Conservation (phyloP, 768 basidiomycete species). For the Kondoa subrosea region DNA sequence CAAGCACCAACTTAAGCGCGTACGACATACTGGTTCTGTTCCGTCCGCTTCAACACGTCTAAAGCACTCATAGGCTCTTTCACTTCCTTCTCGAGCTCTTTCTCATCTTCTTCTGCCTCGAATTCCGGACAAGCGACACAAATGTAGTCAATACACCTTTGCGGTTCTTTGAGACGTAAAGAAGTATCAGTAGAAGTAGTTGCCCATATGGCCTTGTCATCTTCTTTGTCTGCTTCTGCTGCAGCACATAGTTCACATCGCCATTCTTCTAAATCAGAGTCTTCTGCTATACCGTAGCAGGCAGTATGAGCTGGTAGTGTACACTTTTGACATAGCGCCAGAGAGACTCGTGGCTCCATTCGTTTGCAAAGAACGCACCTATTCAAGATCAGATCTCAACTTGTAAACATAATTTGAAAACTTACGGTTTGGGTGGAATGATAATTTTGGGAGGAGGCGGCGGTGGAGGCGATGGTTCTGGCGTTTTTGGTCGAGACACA, state of each 20-base stretch:
- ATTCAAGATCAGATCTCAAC: neutral
- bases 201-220: conserved; percentile 5
- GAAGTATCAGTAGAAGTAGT: neutral
- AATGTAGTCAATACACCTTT: neutral
- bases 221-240: neutral
- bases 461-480: neutral
- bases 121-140: conserved; percentile 23
- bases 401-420: neutral
- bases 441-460: neutral
- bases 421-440: conserved; percentile 6
- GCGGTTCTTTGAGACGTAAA: conserved; percentile 6
- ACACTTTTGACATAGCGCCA: conserved; percentile 13
- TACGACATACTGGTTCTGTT: conserved; percentile 18
- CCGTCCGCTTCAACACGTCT: conserved; percentile 25
- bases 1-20: neutral
- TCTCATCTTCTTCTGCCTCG: neutral
- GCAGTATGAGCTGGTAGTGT: conserved; percentile 8
- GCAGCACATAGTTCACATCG: conserved; percentile 25
- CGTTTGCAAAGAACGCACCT: conserved; percentile 15
- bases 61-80: conserved; percentile 17
- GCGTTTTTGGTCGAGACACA: neutral
- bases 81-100: neutral
- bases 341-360: conserved; percentile 9
- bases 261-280: conserved; percentile 19
- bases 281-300: conserved; percentile 25